phyloP scores from a whole-genome alignment of 768 basidiomycete species.

The Holtermannia corniformis region DNA sequence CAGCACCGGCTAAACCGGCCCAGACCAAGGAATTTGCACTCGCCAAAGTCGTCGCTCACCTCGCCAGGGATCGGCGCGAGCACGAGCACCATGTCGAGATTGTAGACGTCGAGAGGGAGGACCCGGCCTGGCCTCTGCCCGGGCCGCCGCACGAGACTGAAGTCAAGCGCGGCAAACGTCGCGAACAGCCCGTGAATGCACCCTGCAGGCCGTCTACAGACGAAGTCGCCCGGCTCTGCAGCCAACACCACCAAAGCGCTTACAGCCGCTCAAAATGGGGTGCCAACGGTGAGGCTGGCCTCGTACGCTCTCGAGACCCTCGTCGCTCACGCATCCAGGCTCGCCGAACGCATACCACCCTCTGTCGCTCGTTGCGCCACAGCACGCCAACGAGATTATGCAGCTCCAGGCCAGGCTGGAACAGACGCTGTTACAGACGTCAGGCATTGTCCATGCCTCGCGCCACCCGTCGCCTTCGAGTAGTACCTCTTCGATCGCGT shows the following conservation, averaged over 20 bases:
- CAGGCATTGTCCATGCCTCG: constrained; percentile 18
- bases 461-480: not conserved
- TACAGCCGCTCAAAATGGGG: constrained; percentile 35
- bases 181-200: no score
- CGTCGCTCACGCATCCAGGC: constrained; percentile 7
- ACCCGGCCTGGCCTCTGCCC: not conserved
- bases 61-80: not conserved
- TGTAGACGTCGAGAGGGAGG: not conserved
- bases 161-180: no score
- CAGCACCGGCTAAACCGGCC: no score
- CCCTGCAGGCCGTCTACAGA: not conserved
- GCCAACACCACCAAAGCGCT: constrained; percentile 36
- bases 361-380: constrained; percentile 29
- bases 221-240: constrained; percentile 33
- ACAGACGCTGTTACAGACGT: constrained; percentile 6
- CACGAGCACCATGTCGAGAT: not conserved
- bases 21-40: not conserved
- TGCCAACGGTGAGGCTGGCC: constrained; percentile 19
- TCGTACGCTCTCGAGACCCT: not conserved
- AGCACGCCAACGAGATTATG: constrained; percentile 29
- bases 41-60: not conserved
- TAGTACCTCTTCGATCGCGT: not conserved
- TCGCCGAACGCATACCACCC: constrained; percentile 28
- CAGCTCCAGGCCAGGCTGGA: constrained; percentile 32
- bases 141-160: no score